Conservation (phyloP, 495 filamentous ascomycete genomes). For the Neohortaea acidophila region DNA sequence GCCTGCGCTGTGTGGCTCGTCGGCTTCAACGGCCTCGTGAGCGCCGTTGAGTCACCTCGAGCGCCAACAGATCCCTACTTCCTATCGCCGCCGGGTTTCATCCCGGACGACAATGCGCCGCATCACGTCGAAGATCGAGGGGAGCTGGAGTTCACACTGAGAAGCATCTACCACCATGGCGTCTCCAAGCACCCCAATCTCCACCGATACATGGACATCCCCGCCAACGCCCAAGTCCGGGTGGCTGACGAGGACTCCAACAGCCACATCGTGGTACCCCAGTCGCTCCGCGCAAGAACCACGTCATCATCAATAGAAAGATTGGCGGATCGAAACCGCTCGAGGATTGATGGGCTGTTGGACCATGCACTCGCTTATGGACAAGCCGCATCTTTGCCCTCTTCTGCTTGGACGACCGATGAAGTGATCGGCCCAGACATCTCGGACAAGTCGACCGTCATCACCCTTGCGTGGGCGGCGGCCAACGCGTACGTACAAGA, state of each 20-base stretch:
- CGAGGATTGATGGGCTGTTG: conserved; percentile 61
- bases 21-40: conserved; percentile 1
- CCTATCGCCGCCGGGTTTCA: conserved; percentile 8
- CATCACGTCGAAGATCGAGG: conserved; percentile 2
- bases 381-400: conserved; percentile 40
- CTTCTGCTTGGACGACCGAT: conserved; percentile 72
- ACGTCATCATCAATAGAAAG: conserved; percentile 54
- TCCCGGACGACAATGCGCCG: background rate
- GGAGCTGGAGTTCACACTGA: conserved; percentile 36
- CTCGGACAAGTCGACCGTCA: conserved; percentile 68
- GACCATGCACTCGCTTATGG: conserved; percentile 48
- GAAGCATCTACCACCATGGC: conserved; percentile 85
- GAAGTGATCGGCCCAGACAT: conserved; percentile 64
- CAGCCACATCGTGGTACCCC: conserved; percentile 29
- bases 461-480: conserved; percentile 74
- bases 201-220: conserved; percentile 59
- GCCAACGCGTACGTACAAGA: conserved; percentile 72
- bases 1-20: conserved; percentile 5
- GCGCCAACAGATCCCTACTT: conserved; percentile 7
- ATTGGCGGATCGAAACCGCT: conserved; percentile 60
- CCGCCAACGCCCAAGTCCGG: conserved; percentile 44
- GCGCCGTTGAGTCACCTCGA: background rate
- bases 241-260: conserved; percentile 48
- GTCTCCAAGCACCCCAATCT: conserved; percentile 55
- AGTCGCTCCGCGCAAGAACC: conserved; percentile 40